Conservation (phyloP, 768 basidiomycete genomes). For the Tulasnella sp. region DNA sequence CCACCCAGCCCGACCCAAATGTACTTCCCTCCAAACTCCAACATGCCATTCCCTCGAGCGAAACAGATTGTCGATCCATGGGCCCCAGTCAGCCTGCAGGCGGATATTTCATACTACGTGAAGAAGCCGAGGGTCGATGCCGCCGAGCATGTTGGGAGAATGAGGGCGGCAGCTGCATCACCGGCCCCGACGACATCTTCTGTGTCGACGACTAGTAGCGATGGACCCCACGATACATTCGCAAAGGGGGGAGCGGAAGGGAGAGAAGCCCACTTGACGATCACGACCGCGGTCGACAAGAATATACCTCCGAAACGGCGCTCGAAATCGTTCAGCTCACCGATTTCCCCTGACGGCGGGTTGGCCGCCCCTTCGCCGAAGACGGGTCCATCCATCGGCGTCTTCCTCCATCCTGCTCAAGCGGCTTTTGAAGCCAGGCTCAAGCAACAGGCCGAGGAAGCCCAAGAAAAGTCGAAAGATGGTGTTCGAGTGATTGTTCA, state of each 20-base stretch:
- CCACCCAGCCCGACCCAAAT: not conserved
- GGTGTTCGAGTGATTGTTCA: conserved; percentile 3
- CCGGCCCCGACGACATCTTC: not conserved
- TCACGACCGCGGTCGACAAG: not conserved
- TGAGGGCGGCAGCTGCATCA: not conserved
- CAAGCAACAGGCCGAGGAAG: not conserved
- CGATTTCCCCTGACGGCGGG: not conserved
- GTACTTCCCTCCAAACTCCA: conserved; percentile 14
- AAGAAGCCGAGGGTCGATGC: not conserved
- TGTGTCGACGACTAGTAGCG: not conserved
- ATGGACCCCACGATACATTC: not conserved
- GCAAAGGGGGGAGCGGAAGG: not conserved
- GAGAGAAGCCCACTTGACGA: not conserved
- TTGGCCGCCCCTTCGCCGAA: not conserved
- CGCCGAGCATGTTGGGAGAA: not conserved
- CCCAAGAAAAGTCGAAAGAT: not conserved
- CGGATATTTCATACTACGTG: not conserved
- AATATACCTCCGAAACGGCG: conserved; percentile 4
- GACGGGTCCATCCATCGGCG: not conserved
- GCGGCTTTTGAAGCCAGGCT: conserved; percentile 2
- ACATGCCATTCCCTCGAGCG: not conserved
- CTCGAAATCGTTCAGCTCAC: not conserved
- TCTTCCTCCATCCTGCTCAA: conserved; percentile 9
- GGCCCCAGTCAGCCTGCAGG: not conserved
- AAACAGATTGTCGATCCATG: not conserved